Conservation (phyloP, 2,329 filamentous ascomycete genomes). For the Phialophora verrucosa region DNA sequence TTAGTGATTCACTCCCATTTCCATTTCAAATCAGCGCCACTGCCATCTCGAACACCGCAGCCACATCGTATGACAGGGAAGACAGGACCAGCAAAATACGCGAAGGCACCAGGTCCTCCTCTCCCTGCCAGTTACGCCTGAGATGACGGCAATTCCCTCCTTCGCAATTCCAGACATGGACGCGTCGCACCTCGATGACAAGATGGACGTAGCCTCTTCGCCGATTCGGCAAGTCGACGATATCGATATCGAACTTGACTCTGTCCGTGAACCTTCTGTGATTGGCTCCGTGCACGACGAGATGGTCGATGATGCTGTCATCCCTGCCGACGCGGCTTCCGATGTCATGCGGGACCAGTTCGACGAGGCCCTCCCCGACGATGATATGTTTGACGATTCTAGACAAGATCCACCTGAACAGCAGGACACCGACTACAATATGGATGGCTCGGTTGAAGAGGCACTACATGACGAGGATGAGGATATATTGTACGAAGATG, state of each 20-base stretch:
- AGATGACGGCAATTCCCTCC: constrained; percentile 30
- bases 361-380: constrained; percentile 47
- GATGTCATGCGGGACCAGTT: constrained; percentile 41
- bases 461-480: constrained; percentile 35
- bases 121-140: not conserved
- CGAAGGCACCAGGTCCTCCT: constrained; percentile 3
- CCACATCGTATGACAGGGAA: not conserved
- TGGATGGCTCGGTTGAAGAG: constrained; percentile 28
- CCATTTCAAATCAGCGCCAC: constrained; percentile 6
- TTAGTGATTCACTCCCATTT: not conserved
- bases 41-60: not conserved
- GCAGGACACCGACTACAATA: constrained; percentile 30
- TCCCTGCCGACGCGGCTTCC: constrained; percentile 40
- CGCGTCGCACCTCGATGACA: constrained; percentile 34
- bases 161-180: constrained; percentile 32
- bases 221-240: constrained; percentile 38
- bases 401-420: constrained; percentile 34
- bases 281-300: constrained; percentile 35
- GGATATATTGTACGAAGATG: constrained; percentile 37
- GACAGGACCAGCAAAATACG: not conserved
- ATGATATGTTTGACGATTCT: constrained; percentile 45
- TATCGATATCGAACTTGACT: constrained; percentile 39
- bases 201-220: constrained; percentile 39
- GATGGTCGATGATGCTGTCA: constrained; percentile 39
- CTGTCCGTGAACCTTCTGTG: constrained; percentile 33